A percentile compares a stretch with the other conserved stretches of the same genome.
Evolutionary conservation across 2,329 filamentous ascomycete genomes (phyloP).

Genomic region (Verticillium alfalfae): DNA sequence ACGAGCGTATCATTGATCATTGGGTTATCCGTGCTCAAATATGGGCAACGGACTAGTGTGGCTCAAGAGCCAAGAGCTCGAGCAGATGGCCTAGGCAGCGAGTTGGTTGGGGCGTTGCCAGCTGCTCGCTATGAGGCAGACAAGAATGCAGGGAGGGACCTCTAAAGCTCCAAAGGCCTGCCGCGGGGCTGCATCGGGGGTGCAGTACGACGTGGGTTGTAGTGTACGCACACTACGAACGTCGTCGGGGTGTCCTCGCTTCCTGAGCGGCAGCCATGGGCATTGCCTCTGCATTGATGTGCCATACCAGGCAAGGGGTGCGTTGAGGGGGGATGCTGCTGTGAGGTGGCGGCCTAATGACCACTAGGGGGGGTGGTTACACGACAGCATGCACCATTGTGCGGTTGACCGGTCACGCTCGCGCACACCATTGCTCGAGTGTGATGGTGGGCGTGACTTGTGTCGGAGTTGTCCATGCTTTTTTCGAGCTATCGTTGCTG

Average conservation of each 20-base stretch:
- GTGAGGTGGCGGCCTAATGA: background rate
- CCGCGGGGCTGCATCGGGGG: background rate
- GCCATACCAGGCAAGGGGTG: background rate
- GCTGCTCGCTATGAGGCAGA: background rate
- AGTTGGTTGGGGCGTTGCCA: background rate
- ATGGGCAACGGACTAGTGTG: background rate
- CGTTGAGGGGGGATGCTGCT: background rate
- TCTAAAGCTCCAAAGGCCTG: background rate
- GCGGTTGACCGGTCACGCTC: background rate
- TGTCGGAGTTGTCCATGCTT: background rate
- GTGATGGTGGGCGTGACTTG: background rate
- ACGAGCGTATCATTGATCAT: background rate
- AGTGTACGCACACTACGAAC: no score
- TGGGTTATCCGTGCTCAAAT: background rate
- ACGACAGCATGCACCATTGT: background rate
- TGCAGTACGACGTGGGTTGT: no score
- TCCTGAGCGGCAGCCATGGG: background rate
- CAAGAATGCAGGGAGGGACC: background rate
- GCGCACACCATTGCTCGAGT: no score
- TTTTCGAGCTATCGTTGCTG: background rate
- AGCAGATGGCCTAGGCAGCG: background rate
- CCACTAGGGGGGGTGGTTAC: background rate
- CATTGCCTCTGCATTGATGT: background rate
- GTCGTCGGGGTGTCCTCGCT: background rate
- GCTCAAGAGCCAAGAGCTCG: background rate